A percentile compares a stretch with the other conserved stretches of the same genome.
These are phyloP conservation scores for Penicillium chermesinum DNA, from an alignment of 495 filamentous ascomycete species.

Conservation along the genomic window DNA sequence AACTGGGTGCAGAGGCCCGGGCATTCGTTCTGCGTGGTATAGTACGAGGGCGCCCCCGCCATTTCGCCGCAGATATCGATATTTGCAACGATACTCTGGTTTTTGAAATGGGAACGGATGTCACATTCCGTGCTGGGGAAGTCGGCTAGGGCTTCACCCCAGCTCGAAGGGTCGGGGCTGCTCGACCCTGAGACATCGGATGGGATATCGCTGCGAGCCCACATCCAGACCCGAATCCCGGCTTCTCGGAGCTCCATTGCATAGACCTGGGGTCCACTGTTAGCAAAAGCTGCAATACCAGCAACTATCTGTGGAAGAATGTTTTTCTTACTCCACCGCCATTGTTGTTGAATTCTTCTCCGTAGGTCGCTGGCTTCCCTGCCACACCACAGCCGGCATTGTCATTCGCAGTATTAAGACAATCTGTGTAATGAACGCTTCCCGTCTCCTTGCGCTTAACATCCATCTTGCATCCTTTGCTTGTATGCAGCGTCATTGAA, in stretches of 20 bases:
- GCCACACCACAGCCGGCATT: slow-evolving; percentile 36
- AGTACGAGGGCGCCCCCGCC: slow-evolving; percentile 18
- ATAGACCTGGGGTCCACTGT: slow-evolving; percentile 21
- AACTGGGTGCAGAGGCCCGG: slow-evolving; percentile 21
- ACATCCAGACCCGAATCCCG: slow-evolving; percentile 40
- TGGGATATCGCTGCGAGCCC: slow-evolving; percentile 27
- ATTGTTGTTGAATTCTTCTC: slow-evolving; percentile 33
- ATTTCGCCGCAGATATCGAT: slow-evolving; percentile 32
- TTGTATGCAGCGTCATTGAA: slow-evolving; percentile 33
- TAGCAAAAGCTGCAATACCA: background rate
- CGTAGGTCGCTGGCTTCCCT: slow-evolving; percentile 26
- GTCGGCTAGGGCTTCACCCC: slow-evolving; percentile 30
- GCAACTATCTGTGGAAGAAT: background rate
- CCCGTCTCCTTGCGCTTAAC: slow-evolving; percentile 34
- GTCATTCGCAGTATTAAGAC: slow-evolving; percentile 18
- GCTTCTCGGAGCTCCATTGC: slow-evolving; percentile 34
- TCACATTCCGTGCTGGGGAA: slow-evolving; percentile 35
- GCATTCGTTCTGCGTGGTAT: slow-evolving; percentile 17
- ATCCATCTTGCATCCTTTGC: slow-evolving; percentile 31
- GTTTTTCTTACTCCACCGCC: slow-evolving; percentile 31
- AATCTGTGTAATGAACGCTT: slow-evolving; percentile 13
- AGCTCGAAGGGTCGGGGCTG: slow-evolving; percentile 31
- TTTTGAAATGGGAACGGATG: slow-evolving; percentile 28
- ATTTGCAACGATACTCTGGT: slow-evolving; percentile 32
- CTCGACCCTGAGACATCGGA: slow-evolving; percentile 22